phyloP scores from a whole-genome alignment of 305 asterid genomes.

The Caryopteris hybrid region DNA sequence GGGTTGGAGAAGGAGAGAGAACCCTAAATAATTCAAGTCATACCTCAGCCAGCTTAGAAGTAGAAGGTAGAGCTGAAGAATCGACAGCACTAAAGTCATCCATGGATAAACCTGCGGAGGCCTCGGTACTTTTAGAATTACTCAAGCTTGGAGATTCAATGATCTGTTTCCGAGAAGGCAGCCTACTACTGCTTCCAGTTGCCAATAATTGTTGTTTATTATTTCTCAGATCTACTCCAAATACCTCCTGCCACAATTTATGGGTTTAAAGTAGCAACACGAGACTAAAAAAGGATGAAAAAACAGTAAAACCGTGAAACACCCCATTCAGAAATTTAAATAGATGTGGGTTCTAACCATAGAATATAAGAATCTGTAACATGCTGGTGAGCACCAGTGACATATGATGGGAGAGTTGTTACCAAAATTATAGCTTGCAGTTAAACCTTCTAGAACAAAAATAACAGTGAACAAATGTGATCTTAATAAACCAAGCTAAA shows the following conservation, averaged over 20 bases:
- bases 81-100: slow-evolving; percentile 65
- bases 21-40: background rate
- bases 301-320: background rate
- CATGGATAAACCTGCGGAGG: slow-evolving; percentile 57
- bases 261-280: background rate
- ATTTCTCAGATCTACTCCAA: slow-evolving; percentile 57
- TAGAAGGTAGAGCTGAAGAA: slow-evolving; percentile 64
- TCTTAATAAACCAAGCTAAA: background rate
- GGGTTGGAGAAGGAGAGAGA: too few relatives aligned
- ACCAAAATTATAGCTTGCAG: too few relatives aligned
- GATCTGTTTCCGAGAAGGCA: slow-evolving; percentile 58
- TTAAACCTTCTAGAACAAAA: background rate
- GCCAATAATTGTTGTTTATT: slow-evolving; percentile 50
- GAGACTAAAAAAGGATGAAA: background rate
- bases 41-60: slow-evolving; percentile 85
- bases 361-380: background rate
- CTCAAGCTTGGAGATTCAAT: slow-evolving; percentile 56
- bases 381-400: too few relatives aligned
- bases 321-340: background rate
- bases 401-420: too few relatives aligned
- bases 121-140: slow-evolving; percentile 79
- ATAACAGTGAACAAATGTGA: background rate
- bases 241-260: slow-evolving; percentile 46
- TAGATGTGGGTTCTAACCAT: background rate
- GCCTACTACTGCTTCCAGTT: slow-evolving; percentile 56